Evolutionary conservation across 495 filamentous ascomycete species (phyloP), one percentile per base, ranked within the genome.

Genomic region (Schizothecium vesticola): DNA sequence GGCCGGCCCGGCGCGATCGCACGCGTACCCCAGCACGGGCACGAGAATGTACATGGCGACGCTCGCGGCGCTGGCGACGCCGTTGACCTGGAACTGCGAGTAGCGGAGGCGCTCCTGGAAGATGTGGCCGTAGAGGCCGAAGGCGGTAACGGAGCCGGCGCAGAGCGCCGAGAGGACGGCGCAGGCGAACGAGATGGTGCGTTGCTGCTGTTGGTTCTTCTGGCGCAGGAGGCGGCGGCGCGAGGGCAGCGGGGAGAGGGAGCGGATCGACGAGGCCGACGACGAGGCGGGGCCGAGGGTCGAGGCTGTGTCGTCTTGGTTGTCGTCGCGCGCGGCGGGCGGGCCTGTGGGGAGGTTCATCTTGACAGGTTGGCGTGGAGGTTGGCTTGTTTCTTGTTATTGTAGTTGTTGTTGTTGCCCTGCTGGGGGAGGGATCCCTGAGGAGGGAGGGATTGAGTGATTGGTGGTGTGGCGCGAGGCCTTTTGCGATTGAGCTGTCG

Each of bases 41-140:
- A 97, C 92, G 11, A 91, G 91, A 2, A 96, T 85, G 77, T 99
- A 99, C 86, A 96, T 89, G 60, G 91, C 87, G 21, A 97, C 79
- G 73, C 91, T 92, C 10, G 91, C 92, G 24, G 90, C 87, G 72
- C 93, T 94, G 58, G 90, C 89, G 22, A 97, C 88, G 23, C 88
- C 86, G 78, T 99, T 99, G 76, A 99, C 91, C 72, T 92, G 91
- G 65, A 93, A 84, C 79, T 99, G 95, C 1, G 88, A 89, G 74
- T 97, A 99, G 70, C 86, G 89, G 65, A 99, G 83, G 64, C 89
- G 86, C 57, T 88, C 87, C 72, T 96, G 90, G 77, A 99, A 91
- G 56, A 94, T 82, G 66, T 91, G 94, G 4, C 90, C 94, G 79
- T 97, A 99, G 51, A 99, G 85, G 4, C 92, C 95, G 83, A 92